Evolutionary conservation across 108 stramenopile species (phyloP).

Genomic region (Pseudonitzschia multiseries): DNA sequence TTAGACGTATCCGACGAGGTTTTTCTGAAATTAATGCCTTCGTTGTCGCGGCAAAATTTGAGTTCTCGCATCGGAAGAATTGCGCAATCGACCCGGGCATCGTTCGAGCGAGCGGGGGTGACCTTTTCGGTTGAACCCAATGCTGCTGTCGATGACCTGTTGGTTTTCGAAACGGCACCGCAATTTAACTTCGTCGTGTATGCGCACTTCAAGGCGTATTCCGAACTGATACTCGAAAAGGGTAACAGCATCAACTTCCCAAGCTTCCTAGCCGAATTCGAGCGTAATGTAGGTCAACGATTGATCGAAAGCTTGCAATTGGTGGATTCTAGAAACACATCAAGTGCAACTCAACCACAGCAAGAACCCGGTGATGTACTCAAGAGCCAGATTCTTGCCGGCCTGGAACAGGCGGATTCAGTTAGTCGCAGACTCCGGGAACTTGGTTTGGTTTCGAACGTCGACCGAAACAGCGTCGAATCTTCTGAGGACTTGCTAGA

Average conservation of each 20-base stretch:
- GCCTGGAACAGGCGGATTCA: constrained; percentile 10
- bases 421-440: not conserved
- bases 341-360: not conserved
- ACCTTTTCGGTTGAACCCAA: not conserved
- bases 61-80: constrained; percentile 40
- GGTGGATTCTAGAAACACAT: not conserved
- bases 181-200: constrained; percentile 77
- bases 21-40: constrained; percentile 36
- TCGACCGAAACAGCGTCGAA: constrained; percentile 5
- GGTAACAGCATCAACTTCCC: constrained; percentile 34
- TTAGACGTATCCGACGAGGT: constrained; percentile 38
- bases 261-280: constrained; percentile 57
- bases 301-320: constrained; percentile 4
- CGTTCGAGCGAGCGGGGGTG: constrained; percentile 54
- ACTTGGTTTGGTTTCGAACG: constrained; percentile 32
- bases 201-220: constrained; percentile 69
- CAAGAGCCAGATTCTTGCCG: constrained; percentile 1
- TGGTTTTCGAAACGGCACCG: constrained; percentile 23
- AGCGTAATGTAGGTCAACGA: constrained; percentile 39
- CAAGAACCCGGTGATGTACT: not conserved
- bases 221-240: constrained; percentile 55
- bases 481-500: constrained; percentile 44
- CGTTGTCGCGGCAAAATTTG: constrained; percentile 21
- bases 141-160: not conserved
- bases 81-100: constrained; percentile 37